Conservation (phyloP, 1,139 yeast species). For the Candida labiduridarum region DNA sequence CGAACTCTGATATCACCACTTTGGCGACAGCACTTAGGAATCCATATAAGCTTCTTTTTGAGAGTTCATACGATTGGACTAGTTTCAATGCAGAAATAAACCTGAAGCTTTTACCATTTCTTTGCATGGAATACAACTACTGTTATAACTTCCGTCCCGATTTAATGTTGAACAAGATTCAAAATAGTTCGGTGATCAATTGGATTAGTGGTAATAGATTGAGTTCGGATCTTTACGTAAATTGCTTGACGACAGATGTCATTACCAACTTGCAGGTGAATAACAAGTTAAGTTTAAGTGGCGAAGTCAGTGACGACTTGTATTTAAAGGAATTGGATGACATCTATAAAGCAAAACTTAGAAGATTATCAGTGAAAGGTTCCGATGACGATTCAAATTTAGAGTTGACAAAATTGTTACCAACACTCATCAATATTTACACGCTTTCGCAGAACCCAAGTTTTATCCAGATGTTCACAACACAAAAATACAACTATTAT, state of each 20-base stretch:
- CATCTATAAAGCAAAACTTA: slow-evolving; percentile 20
- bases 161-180: slow-evolving; percentile 27
- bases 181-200: slow-evolving; percentile 38
- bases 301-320: slow-evolving; percentile 16
- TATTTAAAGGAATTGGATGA: slow-evolving; percentile 24
- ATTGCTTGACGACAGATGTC: slow-evolving; percentile 22
- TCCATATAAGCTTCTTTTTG: slow-evolving; percentile 21
- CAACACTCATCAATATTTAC: slow-evolving; percentile 14
- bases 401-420: slow-evolving; percentile 26
- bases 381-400: slow-evolving; percentile 14
- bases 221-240: slow-evolving; percentile 27
- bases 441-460: slow-evolving; percentile 21
- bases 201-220: slow-evolving; percentile 42
- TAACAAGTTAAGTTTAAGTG: slow-evolving; percentile 7
- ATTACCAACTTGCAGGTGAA: slow-evolving; percentile 21
- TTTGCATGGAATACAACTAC: slow-evolving; percentile 32
- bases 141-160: slow-evolving; percentile 36
- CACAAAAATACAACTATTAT: slow-evolving; percentile 17
- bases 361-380: slow-evolving; percentile 10
- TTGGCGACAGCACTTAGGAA: slow-evolving; percentile 24
- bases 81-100: slow-evolving; percentile 20
- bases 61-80: slow-evolving; percentile 16
- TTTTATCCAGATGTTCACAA: slow-evolving; percentile 23
- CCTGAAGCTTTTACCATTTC: slow-evolving; percentile 27
- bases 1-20: slow-evolving; percentile 32